Conservation (phyloP, 805 yeast genomes). For the Yarrowia alimentaria region DNA sequence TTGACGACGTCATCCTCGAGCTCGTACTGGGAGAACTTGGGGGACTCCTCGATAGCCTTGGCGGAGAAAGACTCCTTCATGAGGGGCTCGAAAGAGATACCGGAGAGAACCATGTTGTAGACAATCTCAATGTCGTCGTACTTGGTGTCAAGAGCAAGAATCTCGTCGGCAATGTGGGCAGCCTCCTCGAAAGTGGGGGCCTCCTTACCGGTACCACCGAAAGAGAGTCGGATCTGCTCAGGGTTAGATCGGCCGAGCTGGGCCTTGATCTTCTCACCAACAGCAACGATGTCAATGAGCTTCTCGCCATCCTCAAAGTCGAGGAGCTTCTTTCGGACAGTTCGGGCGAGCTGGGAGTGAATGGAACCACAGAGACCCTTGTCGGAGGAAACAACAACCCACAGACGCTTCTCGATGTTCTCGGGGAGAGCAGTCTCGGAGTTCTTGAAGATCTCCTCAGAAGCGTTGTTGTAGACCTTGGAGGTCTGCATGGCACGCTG, state of each 20-base stretch:
- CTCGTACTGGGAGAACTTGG: constrained; percentile 79
- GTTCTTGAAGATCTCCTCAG: constrained; percentile 71
- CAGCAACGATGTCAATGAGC: constrained; percentile 62
- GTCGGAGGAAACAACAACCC: constrained; percentile 90
- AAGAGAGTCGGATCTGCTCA: constrained; percentile 64
- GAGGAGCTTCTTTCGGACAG: constrained; percentile 66
- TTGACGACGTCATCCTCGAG: constrained; percentile 58
- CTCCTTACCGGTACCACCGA: constrained; percentile 93
- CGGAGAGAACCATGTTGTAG: constrained; percentile 83
- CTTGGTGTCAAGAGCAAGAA: constrained; percentile 52
- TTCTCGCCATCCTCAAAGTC: constrained; percentile 52
- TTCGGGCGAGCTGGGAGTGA: constrained; percentile 91
- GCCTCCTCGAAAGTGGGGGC: constrained; percentile 93
- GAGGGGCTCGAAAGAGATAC: constrained; percentile 88
- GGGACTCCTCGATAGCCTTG: constrained; percentile 74
- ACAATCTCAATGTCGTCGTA: constrained; percentile 77
- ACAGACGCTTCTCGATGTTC: constrained; percentile 60
- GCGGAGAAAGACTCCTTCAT: constrained; percentile 63
- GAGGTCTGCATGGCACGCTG: constrained; percentile 91
- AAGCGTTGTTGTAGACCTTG: constrained; percentile 78
- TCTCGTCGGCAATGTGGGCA: constrained; percentile 82
- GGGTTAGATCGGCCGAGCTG: constrained; percentile 84
- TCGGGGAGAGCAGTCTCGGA: constrained; percentile 70
- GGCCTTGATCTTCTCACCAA: constrained; percentile 92
- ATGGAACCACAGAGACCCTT: constrained; percentile 99